phyloP scores from a whole-genome alignment of 768 basidiomycete species.

The Phylloporus sp. region DNA sequence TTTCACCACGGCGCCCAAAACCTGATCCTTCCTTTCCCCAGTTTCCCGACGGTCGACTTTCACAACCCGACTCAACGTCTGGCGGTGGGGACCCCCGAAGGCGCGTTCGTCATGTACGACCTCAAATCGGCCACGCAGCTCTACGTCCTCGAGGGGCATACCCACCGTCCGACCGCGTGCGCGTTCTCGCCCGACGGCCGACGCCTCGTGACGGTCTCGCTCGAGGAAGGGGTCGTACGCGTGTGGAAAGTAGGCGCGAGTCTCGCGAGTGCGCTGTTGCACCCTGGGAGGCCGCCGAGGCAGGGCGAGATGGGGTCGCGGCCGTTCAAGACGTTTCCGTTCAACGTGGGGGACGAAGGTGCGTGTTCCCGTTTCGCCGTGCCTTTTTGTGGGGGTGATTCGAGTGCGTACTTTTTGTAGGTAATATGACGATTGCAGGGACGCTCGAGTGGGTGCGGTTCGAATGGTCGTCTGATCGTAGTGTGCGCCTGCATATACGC shows the following conservation, averaged over 20 bases:
- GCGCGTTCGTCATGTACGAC: slow-evolving; percentile 93
- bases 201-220: slow-evolving; percentile 77
- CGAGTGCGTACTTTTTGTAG: slow-evolving; percentile 24
- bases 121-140: slow-evolving; percentile 92
- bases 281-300: slow-evolving; percentile 84
- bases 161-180: slow-evolving; percentile 72
- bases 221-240: slow-evolving; percentile 78
- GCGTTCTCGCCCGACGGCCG: slow-evolving; percentile 94
- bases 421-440: slow-evolving; percentile 52
- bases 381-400: background rate
- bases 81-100: slow-evolving; percentile 91
- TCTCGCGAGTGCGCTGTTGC: slow-evolving; percentile 77
- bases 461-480: slow-evolving; percentile 82
- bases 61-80: slow-evolving; percentile 82
- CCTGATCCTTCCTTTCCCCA: slow-evolving; percentile 24
- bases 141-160: slow-evolving; percentile 92
- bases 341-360: slow-evolving; percentile 85
- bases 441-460: slow-evolving; percentile 71
- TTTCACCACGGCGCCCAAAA: too few relatives aligned
- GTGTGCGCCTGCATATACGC: slow-evolving; percentile 75
- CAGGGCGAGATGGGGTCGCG: slow-evolving; percentile 79
- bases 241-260: slow-evolving; percentile 97
- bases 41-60: slow-evolving; percentile 93
- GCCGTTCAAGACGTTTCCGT: slow-evolving; percentile 84
- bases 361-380: slow-evolving; percentile 18